Conservation (phyloP, 352 stramenopile genomes). For the Phytopythium delawarense region DNA sequence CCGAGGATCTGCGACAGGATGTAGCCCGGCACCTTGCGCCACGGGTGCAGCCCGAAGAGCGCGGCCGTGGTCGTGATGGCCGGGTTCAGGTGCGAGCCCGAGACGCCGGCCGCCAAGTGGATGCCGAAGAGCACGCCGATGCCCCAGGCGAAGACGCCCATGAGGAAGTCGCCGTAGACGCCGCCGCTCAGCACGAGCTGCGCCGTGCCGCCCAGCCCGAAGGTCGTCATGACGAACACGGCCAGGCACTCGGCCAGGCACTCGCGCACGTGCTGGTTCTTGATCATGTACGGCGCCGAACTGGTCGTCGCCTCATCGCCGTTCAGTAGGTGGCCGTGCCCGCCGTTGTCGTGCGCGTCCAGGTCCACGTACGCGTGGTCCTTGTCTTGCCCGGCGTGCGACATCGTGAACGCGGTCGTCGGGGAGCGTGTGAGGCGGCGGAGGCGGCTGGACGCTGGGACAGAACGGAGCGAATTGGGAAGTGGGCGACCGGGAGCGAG, state of each 20-base stretch:
- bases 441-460: neutral
- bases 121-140: slow-evolving; percentile 46
- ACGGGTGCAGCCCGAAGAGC: slow-evolving; percentile 32
- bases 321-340: neutral
- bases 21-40: slow-evolving; percentile 49
- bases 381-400: slow-evolving; percentile 19
- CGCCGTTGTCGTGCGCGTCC: slow-evolving; percentile 22
- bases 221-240: slow-evolving; percentile 38
- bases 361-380: slow-evolving; percentile 31
- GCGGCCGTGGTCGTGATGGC: slow-evolving; percentile 26
- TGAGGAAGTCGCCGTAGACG: slow-evolving; percentile 28
- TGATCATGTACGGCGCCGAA: slow-evolving; percentile 26
- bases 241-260: slow-evolving; percentile 31
- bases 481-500: neutral
- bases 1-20: slow-evolving; percentile 36
- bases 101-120: slow-evolving; percentile 35
- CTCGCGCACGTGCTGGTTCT: slow-evolving; percentile 29
- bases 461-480: neutral
- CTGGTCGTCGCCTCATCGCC: slow-evolving; percentile 10
- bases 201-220: slow-evolving; percentile 28
- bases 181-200: slow-evolving; percentile 26
- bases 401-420: slow-evolving; percentile 3
- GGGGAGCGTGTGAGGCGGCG: neutral
- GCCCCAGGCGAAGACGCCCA: slow-evolving; percentile 39
- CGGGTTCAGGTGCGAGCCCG: slow-evolving; percentile 43